Conservation (phyloP, 2,329 filamentous ascomycete species). For the Passalora sequoiae region DNA sequence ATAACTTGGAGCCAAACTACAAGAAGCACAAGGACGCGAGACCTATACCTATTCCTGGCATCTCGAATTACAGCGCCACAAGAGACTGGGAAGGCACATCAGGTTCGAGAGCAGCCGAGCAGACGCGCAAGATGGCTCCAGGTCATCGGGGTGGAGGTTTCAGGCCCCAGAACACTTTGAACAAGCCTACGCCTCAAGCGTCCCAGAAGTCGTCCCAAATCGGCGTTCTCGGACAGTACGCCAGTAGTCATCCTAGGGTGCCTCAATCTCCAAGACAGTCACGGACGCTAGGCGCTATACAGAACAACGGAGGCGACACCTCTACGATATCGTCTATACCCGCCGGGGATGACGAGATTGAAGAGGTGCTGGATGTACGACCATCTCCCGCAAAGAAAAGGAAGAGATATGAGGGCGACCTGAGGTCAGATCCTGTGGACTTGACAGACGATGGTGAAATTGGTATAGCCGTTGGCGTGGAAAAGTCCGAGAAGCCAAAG, state of each 20-base stretch:
- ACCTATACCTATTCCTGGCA: slow-evolving; percentile 1
- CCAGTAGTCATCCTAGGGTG: too few species aligned
- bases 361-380: too few species aligned
- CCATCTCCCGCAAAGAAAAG: too few species aligned
- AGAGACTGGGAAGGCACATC: slow-evolving; percentile 1
- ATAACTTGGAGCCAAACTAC: slow-evolving; percentile 2
- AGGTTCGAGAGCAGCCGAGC: not conserved
- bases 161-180: slow-evolving; percentile 1
- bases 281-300: too few species aligned
- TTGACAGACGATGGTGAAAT: slow-evolving; percentile 1
- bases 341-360: too few species aligned
- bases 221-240: not conserved
- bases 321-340: too few species aligned
- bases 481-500: slow-evolving; percentile 1
- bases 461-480: not conserved
- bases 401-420: not conserved
- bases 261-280: too few species aligned
- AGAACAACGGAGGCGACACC: not conserved
- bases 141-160: not conserved
- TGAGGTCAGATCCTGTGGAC: not conserved
- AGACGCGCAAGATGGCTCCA: not conserved
- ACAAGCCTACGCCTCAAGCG: slow-evolving; percentile 7
- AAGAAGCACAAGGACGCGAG: not conserved
- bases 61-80: not conserved
- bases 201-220: slow-evolving; percentile 5